Conservation (phyloP, 2,329 filamentous ascomycete species). For the Aureobasidium sp. region DNA sequence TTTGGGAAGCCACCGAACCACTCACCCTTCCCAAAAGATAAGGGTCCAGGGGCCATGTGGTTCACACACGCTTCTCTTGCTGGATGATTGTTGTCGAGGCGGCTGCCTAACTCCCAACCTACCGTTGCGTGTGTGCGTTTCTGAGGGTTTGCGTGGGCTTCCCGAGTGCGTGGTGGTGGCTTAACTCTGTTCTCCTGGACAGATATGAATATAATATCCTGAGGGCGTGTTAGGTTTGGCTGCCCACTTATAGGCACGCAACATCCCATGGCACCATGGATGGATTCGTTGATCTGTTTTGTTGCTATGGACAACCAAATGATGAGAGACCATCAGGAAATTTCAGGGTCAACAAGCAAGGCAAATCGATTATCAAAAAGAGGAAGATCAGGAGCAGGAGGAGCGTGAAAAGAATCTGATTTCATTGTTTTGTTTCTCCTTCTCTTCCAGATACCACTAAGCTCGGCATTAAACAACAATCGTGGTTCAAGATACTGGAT, state of each 20-base stretch:
- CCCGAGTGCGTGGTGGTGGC: neutral
- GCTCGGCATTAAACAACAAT: slow-evolving; percentile 5
- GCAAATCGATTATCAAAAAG: neutral
- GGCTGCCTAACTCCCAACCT: neutral
- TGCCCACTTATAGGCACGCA: neutral
- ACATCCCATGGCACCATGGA: neutral
- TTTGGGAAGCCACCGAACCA: neutral
- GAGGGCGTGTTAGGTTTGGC: neutral
- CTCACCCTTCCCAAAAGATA: neutral
- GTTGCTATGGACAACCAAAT: neutral
- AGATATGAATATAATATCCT: neutral
- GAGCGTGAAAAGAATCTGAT: neutral
- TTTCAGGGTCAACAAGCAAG: neutral
- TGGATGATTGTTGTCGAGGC: neutral
- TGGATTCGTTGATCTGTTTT: neutral
- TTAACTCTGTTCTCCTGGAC: neutral
- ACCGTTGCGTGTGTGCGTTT: neutral
- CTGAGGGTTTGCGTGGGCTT: neutral
- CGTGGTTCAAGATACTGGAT: neutral
- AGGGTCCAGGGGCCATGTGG: neutral
- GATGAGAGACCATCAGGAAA: neutral
- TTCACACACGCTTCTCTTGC: neutral
- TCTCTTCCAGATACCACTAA: neutral
- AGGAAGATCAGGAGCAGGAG: neutral
- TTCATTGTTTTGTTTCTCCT: neutral